Evolutionary conservation across 2,329 filamentous ascomycete species (phyloP).

Genomic region (Cladosporium sp.): DNA sequence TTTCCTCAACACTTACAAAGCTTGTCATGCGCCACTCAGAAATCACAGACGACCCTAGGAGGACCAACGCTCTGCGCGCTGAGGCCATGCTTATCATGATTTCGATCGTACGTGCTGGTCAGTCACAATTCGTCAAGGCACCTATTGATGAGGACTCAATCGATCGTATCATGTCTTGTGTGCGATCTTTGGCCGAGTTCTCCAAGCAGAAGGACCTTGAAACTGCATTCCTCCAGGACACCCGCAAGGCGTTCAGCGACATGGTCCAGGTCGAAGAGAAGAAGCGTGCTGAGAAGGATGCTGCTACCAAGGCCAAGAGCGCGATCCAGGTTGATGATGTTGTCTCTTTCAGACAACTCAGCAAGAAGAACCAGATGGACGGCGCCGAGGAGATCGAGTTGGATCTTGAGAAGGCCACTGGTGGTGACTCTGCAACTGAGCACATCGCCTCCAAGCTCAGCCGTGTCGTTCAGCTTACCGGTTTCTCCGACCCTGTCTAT

Average conservation of each 20-base stretch:
- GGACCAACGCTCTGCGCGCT: constrained; percentile 90
- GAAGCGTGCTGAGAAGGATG: constrained; percentile 94
- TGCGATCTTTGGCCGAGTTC: constrained; percentile 89
- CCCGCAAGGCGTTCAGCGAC: constrained; percentile 88
- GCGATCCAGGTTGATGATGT: constrained; percentile 96
- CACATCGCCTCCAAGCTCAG: constrained; percentile 92
- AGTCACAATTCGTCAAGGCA: constrained; percentile 98
- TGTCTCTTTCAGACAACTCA: constrained; percentile 86
- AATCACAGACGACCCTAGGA: constrained; percentile 79
- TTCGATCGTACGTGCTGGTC: constrained; percentile 93
- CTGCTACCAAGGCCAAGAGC: constrained; percentile 86
- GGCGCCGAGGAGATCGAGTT: constrained; percentile 82
- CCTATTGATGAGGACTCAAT: constrained; percentile 97
- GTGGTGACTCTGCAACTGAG: constrained; percentile 80
- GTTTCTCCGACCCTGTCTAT: constrained; percentile 97
- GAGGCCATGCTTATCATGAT: constrained; percentile 99
- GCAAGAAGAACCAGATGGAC: constrained; percentile 84
- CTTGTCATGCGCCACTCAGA: constrained; percentile 96
- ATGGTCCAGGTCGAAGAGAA: constrained; percentile 98
- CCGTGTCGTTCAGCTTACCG: constrained; percentile 93
- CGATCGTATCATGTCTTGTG: constrained; percentile 98
- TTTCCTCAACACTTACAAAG: constrained; percentile 96
- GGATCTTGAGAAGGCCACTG: constrained; percentile 91
- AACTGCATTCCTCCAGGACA: constrained; percentile 90
- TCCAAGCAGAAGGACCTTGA: constrained; percentile 87